Evolutionary conservation across 2,329 filamentous ascomycete genomes (phyloP).

Genomic region (Ascochyta rabiei): DNA sequence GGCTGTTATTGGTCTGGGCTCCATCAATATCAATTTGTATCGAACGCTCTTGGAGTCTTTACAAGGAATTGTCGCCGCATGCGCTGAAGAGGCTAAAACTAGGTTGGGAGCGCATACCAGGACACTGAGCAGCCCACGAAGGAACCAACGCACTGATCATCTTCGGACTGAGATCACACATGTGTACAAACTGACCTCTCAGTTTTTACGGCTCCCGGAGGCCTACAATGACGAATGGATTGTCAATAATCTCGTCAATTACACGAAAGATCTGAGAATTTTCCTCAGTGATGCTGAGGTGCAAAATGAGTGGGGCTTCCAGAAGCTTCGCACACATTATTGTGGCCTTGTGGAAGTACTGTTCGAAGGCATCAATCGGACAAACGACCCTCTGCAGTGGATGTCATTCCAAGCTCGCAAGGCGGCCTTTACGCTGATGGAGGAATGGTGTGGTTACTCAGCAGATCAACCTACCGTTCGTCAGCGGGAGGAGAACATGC

Average conservation of each 20-base stretch:
- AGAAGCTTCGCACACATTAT: constrained; percentile 88
- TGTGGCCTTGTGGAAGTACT: constrained; percentile 92
- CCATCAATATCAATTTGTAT: constrained; percentile 94
- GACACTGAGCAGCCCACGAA: constrained; percentile 75
- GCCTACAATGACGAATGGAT: constrained; percentile 90
- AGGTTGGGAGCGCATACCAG: constrained; percentile 79
- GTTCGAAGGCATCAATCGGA: constrained; percentile 87
- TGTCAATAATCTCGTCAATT: constrained; percentile 83
- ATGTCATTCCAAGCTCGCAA: constrained; percentile 97
- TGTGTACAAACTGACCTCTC: constrained; percentile 91
- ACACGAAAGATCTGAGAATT: constrained; percentile 88
- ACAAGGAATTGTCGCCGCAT: constrained; percentile 82
- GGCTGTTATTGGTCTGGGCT: constrained; percentile 88
- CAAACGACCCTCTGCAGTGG: constrained; percentile 86
- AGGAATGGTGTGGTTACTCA: constrained; percentile 98
- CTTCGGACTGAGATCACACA: constrained; percentile 94
- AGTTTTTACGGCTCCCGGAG: constrained; percentile 79
- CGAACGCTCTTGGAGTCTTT: constrained; percentile 87
- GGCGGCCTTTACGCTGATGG: constrained; percentile 95
- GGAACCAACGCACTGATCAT: constrained; percentile 82
- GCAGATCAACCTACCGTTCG: constrained; percentile 85
- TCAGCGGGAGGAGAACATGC: constrained; percentile 83
- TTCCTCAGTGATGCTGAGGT: constrained; percentile 95
- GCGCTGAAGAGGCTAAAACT: constrained; percentile 85
- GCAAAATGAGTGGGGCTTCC: constrained; percentile 92